These are phyloP conservation scores for Rhododendron griersonianum DNA, from an alignment of 148 eudicot genomes.

Conservation along the genomic window DNA sequence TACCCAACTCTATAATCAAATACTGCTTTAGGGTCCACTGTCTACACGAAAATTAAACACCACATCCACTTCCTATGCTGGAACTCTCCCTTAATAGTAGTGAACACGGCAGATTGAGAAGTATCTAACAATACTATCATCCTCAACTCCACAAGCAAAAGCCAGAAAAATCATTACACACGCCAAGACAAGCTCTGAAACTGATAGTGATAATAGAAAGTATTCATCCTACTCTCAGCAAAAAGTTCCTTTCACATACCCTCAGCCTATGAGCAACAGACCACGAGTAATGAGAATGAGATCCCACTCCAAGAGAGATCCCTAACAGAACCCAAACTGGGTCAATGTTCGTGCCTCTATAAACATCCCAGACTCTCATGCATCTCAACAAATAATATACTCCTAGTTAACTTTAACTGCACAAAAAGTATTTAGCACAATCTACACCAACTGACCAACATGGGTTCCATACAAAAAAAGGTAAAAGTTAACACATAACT, in stretches of 20 bases:
- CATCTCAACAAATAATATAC: neutral
- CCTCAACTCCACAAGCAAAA: neutral
- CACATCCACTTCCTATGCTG: neutral
- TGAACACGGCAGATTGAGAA: neutral
- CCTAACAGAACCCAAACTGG: neutral
- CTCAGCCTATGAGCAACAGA: neutral
- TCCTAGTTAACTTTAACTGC: neutral
- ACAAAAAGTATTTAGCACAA: neutral
- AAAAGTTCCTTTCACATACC: neutral
- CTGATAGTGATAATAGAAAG: neutral
- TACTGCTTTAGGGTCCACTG: neutral
- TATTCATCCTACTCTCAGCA: neutral
- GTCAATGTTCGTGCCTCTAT: neutral
- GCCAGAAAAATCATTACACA: neutral
- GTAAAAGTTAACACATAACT: neutral
- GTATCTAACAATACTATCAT: neutral
- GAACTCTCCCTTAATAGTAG: neutral
- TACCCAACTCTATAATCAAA: neutral
- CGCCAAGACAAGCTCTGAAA: neutral
- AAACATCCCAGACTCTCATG: neutral
- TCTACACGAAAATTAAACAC: neutral
- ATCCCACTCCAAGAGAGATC: neutral
- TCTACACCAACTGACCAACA: neutral
- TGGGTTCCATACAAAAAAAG: neutral
- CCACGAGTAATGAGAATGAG: neutral